Percentiles rank a stretch among this genome's conserved stretches.
These are phyloP conservation scores for Colletotrichum musae DNA, from an alignment of 2,329 filamentous ascomycete species.

Conservation along the genomic window DNA sequence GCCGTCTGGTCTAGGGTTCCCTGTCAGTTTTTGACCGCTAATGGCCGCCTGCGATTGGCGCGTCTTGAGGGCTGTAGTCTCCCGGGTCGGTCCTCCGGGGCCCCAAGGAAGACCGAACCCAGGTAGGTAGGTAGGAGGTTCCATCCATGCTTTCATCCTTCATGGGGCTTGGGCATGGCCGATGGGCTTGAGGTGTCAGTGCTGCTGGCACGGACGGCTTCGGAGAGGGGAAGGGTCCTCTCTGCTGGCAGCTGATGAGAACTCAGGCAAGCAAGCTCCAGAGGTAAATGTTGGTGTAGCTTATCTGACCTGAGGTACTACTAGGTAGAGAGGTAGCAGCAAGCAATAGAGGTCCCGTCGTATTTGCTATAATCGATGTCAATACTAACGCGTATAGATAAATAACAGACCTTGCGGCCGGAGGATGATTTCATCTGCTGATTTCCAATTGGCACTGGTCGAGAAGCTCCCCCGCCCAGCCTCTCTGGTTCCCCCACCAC, in stretches of 20 bases:
- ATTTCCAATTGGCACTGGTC: slow-evolving; percentile 26
- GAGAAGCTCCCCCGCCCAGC: slow-evolving; percentile 32
- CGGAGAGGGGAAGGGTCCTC: slow-evolving; percentile 8
- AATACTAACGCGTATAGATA: no score
- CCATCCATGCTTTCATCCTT: slow-evolving; percentile 9
- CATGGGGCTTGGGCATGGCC: no score
- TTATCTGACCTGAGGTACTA: no score
- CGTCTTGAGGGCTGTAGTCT: slow-evolving; percentile 21
- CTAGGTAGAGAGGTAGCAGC: no score
- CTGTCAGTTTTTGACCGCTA: slow-evolving; percentile 24
- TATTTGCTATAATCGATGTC: no score
- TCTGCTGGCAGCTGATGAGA: slow-evolving; percentile 11
- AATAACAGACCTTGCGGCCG: slow-evolving; percentile 10
- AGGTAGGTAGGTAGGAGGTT: no score
- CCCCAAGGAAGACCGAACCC: slow-evolving; percentile 22
- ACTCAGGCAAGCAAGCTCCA: background rate
- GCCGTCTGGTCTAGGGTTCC: slow-evolving; percentile 26
- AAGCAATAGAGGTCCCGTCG: no score
- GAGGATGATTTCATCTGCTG: slow-evolving; percentile 33
- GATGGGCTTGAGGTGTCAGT: slow-evolving; percentile 16
- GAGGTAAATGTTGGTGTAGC: background rate
- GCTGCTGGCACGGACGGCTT: slow-evolving; percentile 28
- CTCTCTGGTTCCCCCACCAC: slow-evolving; percentile 26
- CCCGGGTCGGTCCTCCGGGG: slow-evolving; percentile 18
- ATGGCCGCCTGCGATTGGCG: slow-evolving; percentile 33